phyloP scores from a whole-genome alignment of 139 green algal genomes.

The Micractinium conductrix region DNA sequence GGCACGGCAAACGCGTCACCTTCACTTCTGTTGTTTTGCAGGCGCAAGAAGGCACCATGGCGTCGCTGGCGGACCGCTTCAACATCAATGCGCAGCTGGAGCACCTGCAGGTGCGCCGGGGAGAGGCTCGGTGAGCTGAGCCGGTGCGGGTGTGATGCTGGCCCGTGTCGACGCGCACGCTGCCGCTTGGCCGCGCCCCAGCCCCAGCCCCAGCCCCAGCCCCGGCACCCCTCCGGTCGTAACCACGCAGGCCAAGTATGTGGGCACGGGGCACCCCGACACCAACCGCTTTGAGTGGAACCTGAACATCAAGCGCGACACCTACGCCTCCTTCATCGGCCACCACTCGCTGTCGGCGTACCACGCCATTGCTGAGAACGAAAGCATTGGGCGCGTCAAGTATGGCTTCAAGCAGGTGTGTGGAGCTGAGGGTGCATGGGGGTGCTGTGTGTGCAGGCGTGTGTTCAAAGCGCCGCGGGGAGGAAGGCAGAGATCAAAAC shows the following conservation, averaged over 20 bases:
- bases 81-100: slow-evolving; percentile 99
- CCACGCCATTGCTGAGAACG: slow-evolving; percentile 95
- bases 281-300: slow-evolving; percentile 95
- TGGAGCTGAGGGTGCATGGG: not conserved
- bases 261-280: slow-evolving; percentile 96
- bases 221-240: no score
- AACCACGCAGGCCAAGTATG: slow-evolving; percentile 93
- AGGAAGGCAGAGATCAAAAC: not conserved
- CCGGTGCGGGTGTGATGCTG: no score
- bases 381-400: slow-evolving; percentile 89
- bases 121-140: no score
- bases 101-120: slow-evolving; percentile 76
- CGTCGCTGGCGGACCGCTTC: slow-evolving; percentile 84
- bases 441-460: not conserved
- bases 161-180: no score
- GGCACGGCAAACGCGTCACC: no score
- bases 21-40: no score
- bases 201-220: no score
- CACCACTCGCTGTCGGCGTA: slow-evolving; percentile 91
- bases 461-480: not conserved
- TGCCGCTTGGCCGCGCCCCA: no score
- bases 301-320: slow-evolving; percentile 98
- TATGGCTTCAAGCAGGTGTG: slow-evolving; percentile 78
- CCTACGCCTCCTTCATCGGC: slow-evolving; percentile 94
- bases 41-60: slow-evolving; percentile 61